phyloP scores from a whole-genome alignment of 805 yeast species.

The Ogataea naganishii region DNA sequence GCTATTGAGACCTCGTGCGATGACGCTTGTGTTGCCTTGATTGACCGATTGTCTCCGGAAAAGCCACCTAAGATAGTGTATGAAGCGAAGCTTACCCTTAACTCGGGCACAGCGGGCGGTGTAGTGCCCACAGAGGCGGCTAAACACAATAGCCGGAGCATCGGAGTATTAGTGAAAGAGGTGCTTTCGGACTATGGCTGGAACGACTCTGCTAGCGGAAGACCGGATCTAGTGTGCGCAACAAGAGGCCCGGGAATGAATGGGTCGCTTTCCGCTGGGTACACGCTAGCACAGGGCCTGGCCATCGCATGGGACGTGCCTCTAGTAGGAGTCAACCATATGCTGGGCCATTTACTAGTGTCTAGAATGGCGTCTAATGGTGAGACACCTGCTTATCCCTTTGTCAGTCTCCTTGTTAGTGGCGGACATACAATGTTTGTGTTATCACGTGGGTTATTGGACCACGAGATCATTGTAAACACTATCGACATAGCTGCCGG shows the following conservation, averaged over 20 bases:
- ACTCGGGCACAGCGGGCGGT: conserved; percentile 68
- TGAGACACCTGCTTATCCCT: conserved; percentile 47
- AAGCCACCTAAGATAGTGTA: conserved; percentile 41
- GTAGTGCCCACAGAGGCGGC: conserved; percentile 83
- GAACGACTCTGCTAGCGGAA: conserved; percentile 13
- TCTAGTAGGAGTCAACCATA: conserved; percentile 86
- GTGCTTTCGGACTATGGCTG: conserved; percentile 32
- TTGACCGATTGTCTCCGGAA: conserved; percentile 36
- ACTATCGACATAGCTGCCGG: conserved; percentile 89
- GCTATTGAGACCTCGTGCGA: conserved; percentile 94
- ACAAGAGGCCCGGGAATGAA: conserved; percentile 97
- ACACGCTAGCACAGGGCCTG: conserved; percentile 80
- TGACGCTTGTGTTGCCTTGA: conserved; percentile 81
- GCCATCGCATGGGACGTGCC: conserved; percentile 73
- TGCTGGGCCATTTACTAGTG: conserved; percentile 84
- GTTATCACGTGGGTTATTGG: conserved; percentile 43
- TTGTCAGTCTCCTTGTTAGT: conserved; percentile 68
- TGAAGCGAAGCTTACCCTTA: conserved; percentile 57
- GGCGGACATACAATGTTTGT: conserved; percentile 96
- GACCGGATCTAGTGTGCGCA: conserved; percentile 73
- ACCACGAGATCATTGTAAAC: conserved; percentile 68
- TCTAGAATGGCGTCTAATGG: conserved; percentile 44
- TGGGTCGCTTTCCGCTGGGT: conserved; percentile 76
- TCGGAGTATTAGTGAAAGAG: conserved; percentile 43
- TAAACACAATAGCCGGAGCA: conserved; percentile 56